Conservation (phyloP, 805 yeast genomes). For the Kazachstania africana region DNA sequence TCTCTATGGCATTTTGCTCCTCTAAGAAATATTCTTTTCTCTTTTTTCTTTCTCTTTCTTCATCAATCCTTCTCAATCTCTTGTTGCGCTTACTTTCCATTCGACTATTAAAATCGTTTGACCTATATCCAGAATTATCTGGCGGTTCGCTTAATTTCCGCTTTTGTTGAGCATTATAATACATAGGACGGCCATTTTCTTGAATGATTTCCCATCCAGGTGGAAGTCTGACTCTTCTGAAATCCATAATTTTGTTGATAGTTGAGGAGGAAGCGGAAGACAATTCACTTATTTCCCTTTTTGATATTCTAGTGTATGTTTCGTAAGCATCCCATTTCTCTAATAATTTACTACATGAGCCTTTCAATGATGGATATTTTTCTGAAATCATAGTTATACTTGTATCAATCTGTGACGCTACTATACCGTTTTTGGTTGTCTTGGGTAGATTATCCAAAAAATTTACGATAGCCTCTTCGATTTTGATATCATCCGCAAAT, state of each 20-base stretch:
- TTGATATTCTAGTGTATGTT: constrained; percentile 79
- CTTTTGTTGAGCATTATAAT: constrained; percentile 22
- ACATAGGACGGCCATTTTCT: constrained; percentile 26
- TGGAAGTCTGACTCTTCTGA: constrained; percentile 24
- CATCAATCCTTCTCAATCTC: constrained; percentile 3
- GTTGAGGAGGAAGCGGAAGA: constrained; percentile 6
- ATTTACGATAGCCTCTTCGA: constrained; percentile 39
- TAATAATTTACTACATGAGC: constrained; percentile 32
- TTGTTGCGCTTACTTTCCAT: not conserved
- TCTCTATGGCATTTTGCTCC: constrained; percentile 15
- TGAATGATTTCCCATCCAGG: constrained; percentile 27
- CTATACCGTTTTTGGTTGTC: constrained; percentile 67
- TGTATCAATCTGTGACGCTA: constrained; percentile 59
- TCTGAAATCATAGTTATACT: constrained; percentile 30
- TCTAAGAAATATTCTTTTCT: constrained; percentile 19
- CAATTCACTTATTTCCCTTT: constrained; percentile 27
- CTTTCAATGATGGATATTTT: constrained; percentile 19
- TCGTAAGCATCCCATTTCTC: constrained; percentile 62
- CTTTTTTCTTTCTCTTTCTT: constrained; percentile 22
- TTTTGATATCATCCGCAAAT: constrained; percentile 24
- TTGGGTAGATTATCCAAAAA: constrained; percentile 56
- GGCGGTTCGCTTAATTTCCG: constrained; percentile 25
- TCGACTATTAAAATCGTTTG: not conserved
- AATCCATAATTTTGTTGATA: constrained; percentile 15
- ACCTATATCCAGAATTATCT: constrained; percentile 5